A percentile compares a stretch with the other conserved stretches of the same genome.
Conservation (phyloP, 495 filamentous ascomycete genomes). For the Entonaema liquescens region DNA sequence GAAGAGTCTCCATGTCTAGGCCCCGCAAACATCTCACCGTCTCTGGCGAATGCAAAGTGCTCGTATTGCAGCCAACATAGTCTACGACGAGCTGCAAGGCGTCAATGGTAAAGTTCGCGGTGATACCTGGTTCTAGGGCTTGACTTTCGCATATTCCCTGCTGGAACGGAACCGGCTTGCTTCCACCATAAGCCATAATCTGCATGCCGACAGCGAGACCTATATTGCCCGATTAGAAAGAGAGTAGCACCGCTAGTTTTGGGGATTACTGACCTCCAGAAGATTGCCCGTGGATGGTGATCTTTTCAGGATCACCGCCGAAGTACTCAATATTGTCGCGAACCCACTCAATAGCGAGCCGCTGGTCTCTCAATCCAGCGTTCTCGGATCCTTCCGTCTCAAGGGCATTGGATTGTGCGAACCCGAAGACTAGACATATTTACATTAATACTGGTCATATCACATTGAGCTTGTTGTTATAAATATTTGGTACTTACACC, state of each 20-base stretch:
- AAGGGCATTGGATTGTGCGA: slow-evolving; percentile 42
- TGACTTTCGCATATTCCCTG: slow-evolving; percentile 45
- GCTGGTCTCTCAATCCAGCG: slow-evolving; percentile 65
- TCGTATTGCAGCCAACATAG: slow-evolving; percentile 59
- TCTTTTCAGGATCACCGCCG: slow-evolving; percentile 63
- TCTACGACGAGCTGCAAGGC: slow-evolving; percentile 53
- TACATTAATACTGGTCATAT: neutral
- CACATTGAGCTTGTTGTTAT: neutral
- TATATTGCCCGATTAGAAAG: neutral
- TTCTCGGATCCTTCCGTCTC: slow-evolving; percentile 51
- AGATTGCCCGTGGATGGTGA: slow-evolving; percentile 66
- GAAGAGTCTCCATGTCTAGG: slow-evolving; percentile 59
- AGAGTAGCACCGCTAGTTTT: too few relatives aligned
- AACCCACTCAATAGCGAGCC: slow-evolving; percentile 63
- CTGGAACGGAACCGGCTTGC: slow-evolving; percentile 49
- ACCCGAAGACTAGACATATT: slow-evolving; percentile 39
- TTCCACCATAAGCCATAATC: slow-evolving; percentile 51
- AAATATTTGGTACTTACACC: slow-evolving; percentile 29
- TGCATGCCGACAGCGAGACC: slow-evolving; percentile 53
- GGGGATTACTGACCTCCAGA: slow-evolving; percentile 50
- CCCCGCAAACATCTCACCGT: slow-evolving; percentile 64
- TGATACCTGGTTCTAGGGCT: slow-evolving; percentile 43
- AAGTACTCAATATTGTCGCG: slow-evolving; percentile 66
- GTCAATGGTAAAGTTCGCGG: slow-evolving; percentile 39
- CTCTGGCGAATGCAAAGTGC: slow-evolving; percentile 46